A percentile compares a stretch with the other conserved stretches of the same genome.
phyloP scores from a whole-genome alignment of 805 yeast genomes.

The Scheffersomyces coipomensis region DNA sequence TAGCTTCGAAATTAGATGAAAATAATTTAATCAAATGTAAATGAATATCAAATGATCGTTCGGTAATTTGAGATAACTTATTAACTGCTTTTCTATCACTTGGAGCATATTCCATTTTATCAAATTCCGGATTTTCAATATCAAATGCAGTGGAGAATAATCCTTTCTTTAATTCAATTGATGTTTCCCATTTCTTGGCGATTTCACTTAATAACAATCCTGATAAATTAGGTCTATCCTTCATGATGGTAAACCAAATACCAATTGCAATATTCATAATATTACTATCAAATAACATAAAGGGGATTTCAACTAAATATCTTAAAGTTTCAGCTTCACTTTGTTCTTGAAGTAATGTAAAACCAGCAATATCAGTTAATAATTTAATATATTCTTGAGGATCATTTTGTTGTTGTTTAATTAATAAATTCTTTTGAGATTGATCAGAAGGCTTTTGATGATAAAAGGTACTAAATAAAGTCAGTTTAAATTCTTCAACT shows the following conservation, averaged over 20 bases:
- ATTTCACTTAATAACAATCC: slow-evolving; percentile 67
- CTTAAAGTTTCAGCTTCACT: slow-evolving; percentile 48
- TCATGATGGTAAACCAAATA: slow-evolving; percentile 79
- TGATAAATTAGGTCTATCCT: slow-evolving; percentile 60
- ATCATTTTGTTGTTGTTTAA: slow-evolving; percentile 5
- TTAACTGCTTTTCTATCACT: slow-evolving; percentile 62
- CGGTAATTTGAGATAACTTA: slow-evolving; percentile 48
- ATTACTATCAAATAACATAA: slow-evolving; percentile 57
- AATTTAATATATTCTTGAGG: slow-evolving; percentile 34
- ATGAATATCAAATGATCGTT: slow-evolving; percentile 63
- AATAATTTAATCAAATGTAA: slow-evolving; percentile 64
- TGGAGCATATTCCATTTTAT: slow-evolving; percentile 87
- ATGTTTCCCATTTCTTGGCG: slow-evolving; percentile 63
- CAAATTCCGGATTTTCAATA: slow-evolving; percentile 55
- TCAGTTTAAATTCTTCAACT: slow-evolving; percentile 15
- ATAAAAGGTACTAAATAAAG: no score
- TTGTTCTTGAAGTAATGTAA: slow-evolving; percentile 27
- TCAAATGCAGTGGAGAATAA: slow-evolving; percentile 61
- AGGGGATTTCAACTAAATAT: slow-evolving; percentile 67
- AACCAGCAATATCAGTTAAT: slow-evolving; percentile 45
- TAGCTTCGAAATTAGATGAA: slow-evolving; percentile 76
- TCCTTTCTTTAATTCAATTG: slow-evolving; percentile 61
- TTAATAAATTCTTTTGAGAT: neutral
- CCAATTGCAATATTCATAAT: slow-evolving; percentile 64
- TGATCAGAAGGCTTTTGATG: no score